phyloP scores from a whole-genome alignment of 345 rosid genomes.

The Citrus maxima region DNA sequence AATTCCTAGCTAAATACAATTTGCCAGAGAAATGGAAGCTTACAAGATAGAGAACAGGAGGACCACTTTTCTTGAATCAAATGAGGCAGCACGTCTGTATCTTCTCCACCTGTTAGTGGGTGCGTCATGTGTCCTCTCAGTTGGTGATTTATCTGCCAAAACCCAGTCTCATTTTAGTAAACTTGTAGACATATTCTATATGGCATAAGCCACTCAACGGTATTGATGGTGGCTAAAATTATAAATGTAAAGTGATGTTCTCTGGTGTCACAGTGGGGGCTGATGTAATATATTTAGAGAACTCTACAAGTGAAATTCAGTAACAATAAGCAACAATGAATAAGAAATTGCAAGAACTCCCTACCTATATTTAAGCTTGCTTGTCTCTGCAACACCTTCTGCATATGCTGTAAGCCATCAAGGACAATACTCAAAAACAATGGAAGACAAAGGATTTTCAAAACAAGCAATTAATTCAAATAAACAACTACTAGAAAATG shows the following conservation, averaged over 20 bases:
- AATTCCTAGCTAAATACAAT: background rate
- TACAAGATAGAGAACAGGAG: constrained; percentile 83
- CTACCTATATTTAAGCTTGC: constrained; percentile 66
- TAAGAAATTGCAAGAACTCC: constrained; percentile 25
- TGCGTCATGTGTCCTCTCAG: constrained; percentile 59
- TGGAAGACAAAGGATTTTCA: background rate
- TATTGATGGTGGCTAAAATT: background rate
- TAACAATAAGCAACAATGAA: constrained; percentile 22
- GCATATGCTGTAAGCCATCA: constrained; percentile 44
- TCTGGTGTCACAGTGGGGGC: background rate
- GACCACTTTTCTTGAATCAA: constrained; percentile 86
- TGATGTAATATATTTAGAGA: constrained; percentile 3
- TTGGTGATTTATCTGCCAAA: constrained; percentile 54
- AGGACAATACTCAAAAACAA: constrained; percentile 6
- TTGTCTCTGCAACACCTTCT: constrained; percentile 78
- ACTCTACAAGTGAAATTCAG: constrained; percentile 22
- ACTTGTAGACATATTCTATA: background rate
- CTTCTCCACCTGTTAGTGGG: constrained; percentile 84
- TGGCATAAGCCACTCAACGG: background rate
- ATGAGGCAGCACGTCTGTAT: constrained; percentile 78
- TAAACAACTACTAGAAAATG: background rate
- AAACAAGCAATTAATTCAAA: background rate
- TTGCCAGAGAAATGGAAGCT: constrained; percentile 29
- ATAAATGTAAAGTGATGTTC: background rate
- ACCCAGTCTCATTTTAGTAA: background rate